Evolutionary conservation across 345 rosid species (phyloP).

Genomic region (Zanthoxylum bungeanum): DNA sequence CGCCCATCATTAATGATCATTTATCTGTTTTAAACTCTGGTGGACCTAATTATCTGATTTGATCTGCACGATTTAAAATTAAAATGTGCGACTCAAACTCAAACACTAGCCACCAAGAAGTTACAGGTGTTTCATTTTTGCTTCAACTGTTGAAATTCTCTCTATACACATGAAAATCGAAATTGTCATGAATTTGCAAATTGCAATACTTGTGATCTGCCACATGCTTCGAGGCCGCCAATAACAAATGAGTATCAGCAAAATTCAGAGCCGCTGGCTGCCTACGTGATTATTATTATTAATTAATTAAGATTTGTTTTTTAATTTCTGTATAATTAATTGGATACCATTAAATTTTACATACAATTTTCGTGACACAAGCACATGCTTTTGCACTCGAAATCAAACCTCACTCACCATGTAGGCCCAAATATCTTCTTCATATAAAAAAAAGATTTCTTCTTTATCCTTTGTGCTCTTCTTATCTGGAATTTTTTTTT

Average conservation of each 20-base stretch:
- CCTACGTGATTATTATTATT: background rate
- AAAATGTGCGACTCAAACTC: too few relatives aligned
- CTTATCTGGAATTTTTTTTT: background rate
- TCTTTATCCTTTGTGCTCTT: background rate
- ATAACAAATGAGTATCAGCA: background rate
- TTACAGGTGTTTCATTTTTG: too few relatives aligned
- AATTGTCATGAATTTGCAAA: background rate
- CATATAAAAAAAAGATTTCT: too few relatives aligned
- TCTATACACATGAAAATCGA: background rate
- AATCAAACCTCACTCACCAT: constrained; percentile 28
- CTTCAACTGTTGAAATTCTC: background rate
- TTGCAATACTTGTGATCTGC: background rate
- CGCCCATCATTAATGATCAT: too few relatives aligned
- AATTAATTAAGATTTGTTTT: too few relatives aligned
- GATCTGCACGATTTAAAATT: too few relatives aligned
- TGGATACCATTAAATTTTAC: background rate
- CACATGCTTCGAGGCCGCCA: background rate
- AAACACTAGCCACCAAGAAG: too few relatives aligned
- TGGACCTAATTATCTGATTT: too few relatives aligned
- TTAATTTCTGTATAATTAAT: too few relatives aligned
- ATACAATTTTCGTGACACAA: constrained; percentile 16
- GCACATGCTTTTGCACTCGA: constrained; percentile 47
- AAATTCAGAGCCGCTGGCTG: background rate
- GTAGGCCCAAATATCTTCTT: constrained; percentile 28
- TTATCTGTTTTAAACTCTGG: too few relatives aligned